Evolutionary conservation across 495 filamentous ascomycete genomes (phyloP), one percentile per base, ranked within the genome.

Genomic region (Penicillium turbatum): DNA sequence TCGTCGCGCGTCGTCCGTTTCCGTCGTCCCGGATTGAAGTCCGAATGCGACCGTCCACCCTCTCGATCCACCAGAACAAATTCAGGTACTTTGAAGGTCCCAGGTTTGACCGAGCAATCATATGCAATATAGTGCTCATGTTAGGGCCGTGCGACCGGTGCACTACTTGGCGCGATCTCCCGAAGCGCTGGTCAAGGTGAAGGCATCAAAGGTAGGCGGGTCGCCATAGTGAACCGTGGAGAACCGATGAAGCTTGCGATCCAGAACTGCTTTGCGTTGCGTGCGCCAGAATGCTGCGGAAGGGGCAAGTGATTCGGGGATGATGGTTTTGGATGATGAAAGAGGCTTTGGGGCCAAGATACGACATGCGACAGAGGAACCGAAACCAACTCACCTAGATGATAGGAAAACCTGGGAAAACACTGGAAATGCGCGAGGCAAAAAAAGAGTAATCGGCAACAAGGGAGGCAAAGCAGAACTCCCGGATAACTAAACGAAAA

Each of bases 401-500:
- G 44, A 54, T 50, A 36, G 44, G 42, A 60, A 59, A 53, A 57
- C 54, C 48, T 57, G 52, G 38, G 40, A 60, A 48, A 63, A 60
- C 51, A 49, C 52, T 56, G 52, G 66, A 66, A 67, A 61, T 59
- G 50, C 67, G 65, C 59, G 68, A 65, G 57, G 47, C 47, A 57
- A 57, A 56, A 61, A 49, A 48, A 46, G 48, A 61, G 54, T 50
- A 59, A 64, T 52, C 50, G 60, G 45, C 51, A 54, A 54, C 60
- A 58, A 48, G 46, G 46, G 46, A 48, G 46, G 46, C 26, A 49
- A 39, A 69, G 57, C 57, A 65, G 29, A 69, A 69, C 64, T 68
- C 65, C 67, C 61, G 35, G 35, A 48, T 57, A 60, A 61, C 54
- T 52, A 65, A 46, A 61, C 54, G 53, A 60, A 69, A 71, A 74